Percentiles rank a stretch among this genome's conserved stretches.
Evolutionary conservation across 2,329 filamentous ascomycete species (phyloP).

Genomic region (Pseudogymnoascus sp.): DNA sequence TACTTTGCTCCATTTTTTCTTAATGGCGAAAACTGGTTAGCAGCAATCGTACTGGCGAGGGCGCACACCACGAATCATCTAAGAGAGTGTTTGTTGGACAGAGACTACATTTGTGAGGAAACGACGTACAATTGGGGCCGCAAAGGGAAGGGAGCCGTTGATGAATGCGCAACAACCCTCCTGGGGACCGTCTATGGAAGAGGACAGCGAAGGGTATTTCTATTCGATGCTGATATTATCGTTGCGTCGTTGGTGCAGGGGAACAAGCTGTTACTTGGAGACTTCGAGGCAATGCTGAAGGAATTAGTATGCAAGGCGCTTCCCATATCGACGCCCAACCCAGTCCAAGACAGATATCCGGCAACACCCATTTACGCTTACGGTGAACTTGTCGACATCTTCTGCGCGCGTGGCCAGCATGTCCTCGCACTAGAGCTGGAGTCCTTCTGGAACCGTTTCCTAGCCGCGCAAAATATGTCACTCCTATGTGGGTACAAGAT

Average conservation of each 20-base stretch:
- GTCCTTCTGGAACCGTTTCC: not conserved
- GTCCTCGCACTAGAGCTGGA: not conserved
- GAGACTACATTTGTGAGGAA: not conserved
- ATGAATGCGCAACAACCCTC: not conserved
- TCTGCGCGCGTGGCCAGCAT: not conserved
- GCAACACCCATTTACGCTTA: not conserved
- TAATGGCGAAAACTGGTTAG: not conserved
- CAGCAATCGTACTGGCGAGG: not conserved
- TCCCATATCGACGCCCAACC: not conserved
- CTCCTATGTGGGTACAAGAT: not conserved
- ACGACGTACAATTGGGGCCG: not conserved
- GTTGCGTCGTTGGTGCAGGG: not conserved
- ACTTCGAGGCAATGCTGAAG: not conserved
- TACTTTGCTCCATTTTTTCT: not conserved
- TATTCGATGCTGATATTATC: not conserved
- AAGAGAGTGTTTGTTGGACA: not conserved
- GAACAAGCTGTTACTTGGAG: not conserved
- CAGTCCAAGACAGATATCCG: not conserved
- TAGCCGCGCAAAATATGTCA: not conserved
- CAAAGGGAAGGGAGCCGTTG: not conserved
- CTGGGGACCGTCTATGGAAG: not conserved
- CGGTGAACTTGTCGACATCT: not conserved
- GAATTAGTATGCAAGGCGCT: not conserved
- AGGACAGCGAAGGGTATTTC: not conserved
- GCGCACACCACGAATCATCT: not conserved